Evolutionary conservation across 2,329 filamentous ascomycete species (phyloP), one percentile per base, ranked within the genome.

Genomic region (Fusarium citri): DNA sequence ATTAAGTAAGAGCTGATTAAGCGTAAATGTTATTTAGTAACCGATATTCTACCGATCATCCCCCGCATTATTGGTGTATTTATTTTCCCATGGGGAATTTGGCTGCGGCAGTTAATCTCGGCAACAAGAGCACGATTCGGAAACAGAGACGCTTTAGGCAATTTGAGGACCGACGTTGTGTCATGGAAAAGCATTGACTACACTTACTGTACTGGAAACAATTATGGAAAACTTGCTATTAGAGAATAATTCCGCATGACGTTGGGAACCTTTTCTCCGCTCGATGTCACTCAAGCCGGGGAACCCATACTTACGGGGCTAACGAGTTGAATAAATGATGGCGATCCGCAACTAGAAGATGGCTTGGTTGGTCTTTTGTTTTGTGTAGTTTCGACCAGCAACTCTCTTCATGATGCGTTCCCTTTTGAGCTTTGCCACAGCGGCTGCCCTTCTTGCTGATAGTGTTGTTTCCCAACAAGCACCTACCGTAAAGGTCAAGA

Each of bases 401-500:
- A 18, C 25, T 55, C n/a, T 15, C 8, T 41, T 23, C 37, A 66
- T 5, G 5, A 66, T 66, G 63, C 43, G 6, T 61, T 66, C 62
- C 34, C 40, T 66, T 12, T 1, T 66, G 20, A 61, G 34, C n/a
- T 11, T 66, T 18, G 62, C 23, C 48, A 55, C 43, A n/a, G 48
- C 48, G 18, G 68, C 61, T 18, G 23, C 66, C 3, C 37, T 69
- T 6, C 46, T 71, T 15, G 47, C 37, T 2, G 34, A 69, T 9
- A 23, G 48, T 5, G 55, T 58, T 9, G 22, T 72, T 4, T 30
- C 46, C 5, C 54, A 40, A 45, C 40, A 65, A n/a, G 31, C 64
- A 10, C 72, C 72, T 15, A 51, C 63, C 5, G 72, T 68, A 9
- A 53, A 41, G 11, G 68, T 74, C 28, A 73, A 69, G 49, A 74